phyloP scores from a whole-genome alignment of 768 basidiomycete species.

The Xanthoconium stramineum region DNA sequence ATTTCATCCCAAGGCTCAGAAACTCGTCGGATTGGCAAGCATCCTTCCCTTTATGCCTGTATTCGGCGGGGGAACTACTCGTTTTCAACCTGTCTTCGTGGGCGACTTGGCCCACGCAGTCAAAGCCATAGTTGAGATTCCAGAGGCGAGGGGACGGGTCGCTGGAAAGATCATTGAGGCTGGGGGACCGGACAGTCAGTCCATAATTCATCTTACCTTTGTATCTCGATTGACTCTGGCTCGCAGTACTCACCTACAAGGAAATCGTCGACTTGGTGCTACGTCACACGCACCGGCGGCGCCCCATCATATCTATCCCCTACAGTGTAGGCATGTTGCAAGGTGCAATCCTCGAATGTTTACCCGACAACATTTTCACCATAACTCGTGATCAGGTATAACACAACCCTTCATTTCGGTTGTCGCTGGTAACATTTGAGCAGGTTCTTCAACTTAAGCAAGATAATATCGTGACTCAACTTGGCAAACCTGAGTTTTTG shows the following conservation, averaged over 20 bases:
- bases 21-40: constrained; percentile 58
- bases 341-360: constrained; percentile 57
- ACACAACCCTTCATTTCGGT: neutral
- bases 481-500: constrained; percentile 28
- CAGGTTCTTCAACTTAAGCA: constrained; percentile 60
- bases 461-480: constrained; percentile 52
- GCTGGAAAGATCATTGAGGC: constrained; percentile 47
- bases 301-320: constrained; percentile 64
- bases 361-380: constrained; percentile 65
- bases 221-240: constrained; percentile 32
- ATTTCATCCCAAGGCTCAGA: constrained; percentile 32
- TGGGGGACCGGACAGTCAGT: constrained; percentile 50
- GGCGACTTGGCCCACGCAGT: constrained; percentile 63
- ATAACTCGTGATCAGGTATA: constrained; percentile 65
- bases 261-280: constrained; percentile 67
- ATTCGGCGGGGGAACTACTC: constrained; percentile 63
- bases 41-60: constrained; percentile 73
- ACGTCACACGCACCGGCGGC: constrained; percentile 45
- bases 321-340: constrained; percentile 62
- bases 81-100: constrained; percentile 73
- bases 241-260: constrained; percentile 62
- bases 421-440: neutral
- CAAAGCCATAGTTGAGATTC: constrained; percentile 50
- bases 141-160: constrained; percentile 32
- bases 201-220: constrained; percentile 19